These are phyloP conservation scores for Hygrophorus russula DNA, from an alignment of 768 basidiomycete species.

Conservation along the genomic window DNA sequence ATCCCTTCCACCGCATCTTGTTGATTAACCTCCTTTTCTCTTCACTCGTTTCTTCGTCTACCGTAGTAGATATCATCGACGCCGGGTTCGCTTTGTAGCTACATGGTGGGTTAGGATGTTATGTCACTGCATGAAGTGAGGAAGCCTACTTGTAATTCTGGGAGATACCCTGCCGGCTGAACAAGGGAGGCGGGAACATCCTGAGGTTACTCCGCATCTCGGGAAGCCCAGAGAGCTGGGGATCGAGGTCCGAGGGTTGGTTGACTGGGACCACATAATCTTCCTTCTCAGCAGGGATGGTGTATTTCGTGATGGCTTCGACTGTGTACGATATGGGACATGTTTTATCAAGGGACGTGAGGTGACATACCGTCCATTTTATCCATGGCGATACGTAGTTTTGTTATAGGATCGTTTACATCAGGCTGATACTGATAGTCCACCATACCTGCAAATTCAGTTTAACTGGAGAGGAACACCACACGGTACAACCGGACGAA, in stretches of 20 bases:
- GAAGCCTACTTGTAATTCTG: constrained; percentile 64
- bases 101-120: not conserved
- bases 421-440: constrained; percentile 87
- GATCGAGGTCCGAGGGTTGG: constrained; percentile 2
- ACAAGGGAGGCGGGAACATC: constrained; percentile 81
- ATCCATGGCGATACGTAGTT: constrained; percentile 64
- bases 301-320: constrained; percentile 59
- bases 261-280: constrained; percentile 34
- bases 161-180: constrained; percentile 71
- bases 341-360: not conserved
- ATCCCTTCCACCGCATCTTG: constrained; percentile 77
- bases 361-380: constrained; percentile 65
- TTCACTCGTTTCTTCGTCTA: constrained; percentile 69
- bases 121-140: not conserved
- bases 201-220: constrained; percentile 47
- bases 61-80: constrained; percentile 53
- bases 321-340: constrained; percentile 30
- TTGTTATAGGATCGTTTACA: constrained; percentile 53
- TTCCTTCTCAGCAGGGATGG: constrained; percentile 56
- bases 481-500: constrained; percentile 25
- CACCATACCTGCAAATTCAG: constrained; percentile 61
- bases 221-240: constrained; percentile 6
- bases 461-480: not conserved
- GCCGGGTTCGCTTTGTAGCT: constrained; percentile 75
- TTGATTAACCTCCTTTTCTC: constrained; percentile 81